Evolutionary conservation across 768 basidiomycete species (phyloP), one percentile per base, ranked within the genome.

Genomic region (Albatrellus ellisii): DNA sequence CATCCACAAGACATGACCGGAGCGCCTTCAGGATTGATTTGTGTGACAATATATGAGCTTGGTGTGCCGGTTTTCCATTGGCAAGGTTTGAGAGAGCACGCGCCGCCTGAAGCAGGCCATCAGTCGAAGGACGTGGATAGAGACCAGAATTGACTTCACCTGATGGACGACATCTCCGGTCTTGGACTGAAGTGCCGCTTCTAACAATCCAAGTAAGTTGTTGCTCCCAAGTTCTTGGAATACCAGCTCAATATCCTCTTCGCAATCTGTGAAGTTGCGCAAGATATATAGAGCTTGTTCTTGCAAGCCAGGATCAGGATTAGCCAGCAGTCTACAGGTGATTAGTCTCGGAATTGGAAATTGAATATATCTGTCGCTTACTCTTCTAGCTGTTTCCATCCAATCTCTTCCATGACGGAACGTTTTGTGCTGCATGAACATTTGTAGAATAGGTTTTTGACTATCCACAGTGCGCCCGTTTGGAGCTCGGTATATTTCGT

Each of bases 361-460:
- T 12, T 39, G 26, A 18, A 42, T 24, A 31, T 15, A 33, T 10
- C 17, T 9, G n/a, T 17, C 18, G 27, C 12, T 60, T 75, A 86
- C 86, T 60, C 59, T 11, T 64, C 54, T 1, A 94, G 59, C 11
- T 66, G 60, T 0, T 54, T 52, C 84, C 87, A 91, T 1, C 75
- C 77, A 2, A 95, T 53, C 33, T 66, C 61, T n/a, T 61, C 59
- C 72, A 88, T 83, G 11, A 90, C 71, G 44, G 67, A 61, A 31
- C 62, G 62, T 59, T 87, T 90, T 39, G 73, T 72, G 32, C 68
- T 65, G n/a, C 64, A 59, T 2, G 60, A 61, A 26, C 77, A 73
- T 52, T 78, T 79, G 55, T 72, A 72, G 2, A 88, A 55, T n/a
- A 87, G 55, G 52, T 92, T 95, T 57, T 87, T 89, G 26, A 91